Conservation (phyloP, 345 rosid species). For the Arabidopsis suecica region DNA sequence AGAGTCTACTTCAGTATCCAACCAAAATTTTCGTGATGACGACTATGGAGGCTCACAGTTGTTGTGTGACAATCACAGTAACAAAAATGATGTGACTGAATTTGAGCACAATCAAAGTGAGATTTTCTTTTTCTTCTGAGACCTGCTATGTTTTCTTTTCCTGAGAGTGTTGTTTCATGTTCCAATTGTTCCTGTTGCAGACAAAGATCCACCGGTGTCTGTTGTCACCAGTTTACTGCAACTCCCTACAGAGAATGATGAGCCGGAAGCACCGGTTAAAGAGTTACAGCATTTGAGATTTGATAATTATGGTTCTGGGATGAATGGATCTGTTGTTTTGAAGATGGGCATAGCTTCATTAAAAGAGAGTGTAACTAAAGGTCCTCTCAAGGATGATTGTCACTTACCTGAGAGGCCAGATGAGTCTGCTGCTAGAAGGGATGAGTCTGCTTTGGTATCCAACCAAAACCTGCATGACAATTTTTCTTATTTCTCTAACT, state of each 20-base stretch:
- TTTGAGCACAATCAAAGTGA: conserved; percentile 67
- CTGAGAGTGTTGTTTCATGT: neutral
- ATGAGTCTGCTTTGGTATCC: too few species aligned
- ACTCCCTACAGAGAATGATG: too few species aligned
- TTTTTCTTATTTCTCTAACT: too few species aligned
- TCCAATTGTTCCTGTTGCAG: conserved; percentile 15
- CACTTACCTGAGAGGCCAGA: conserved; percentile 54
- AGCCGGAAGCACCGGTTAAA: neutral
- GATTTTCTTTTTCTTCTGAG: neutral
- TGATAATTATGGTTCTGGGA: conserved; percentile 62
- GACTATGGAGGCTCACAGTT: conserved; percentile 48
- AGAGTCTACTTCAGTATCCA: conserved; percentile 55
- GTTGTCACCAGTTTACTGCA: neutral
- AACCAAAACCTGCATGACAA: too few species aligned
- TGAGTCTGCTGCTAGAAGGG: conserved; percentile 47
- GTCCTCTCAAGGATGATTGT: conserved; percentile 53
- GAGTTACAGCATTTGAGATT: conserved; percentile 55
- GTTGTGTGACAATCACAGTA: conserved; percentile 55
- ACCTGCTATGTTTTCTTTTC: neutral
- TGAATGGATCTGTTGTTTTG: conserved; percentile 49
- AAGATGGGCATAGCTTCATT: conserved; percentile 66
- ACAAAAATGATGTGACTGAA: conserved; percentile 44
- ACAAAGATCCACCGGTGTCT: neutral
- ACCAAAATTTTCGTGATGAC: conserved; percentile 47
- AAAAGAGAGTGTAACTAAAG: conserved; percentile 3